Conservation (phyloP, 2,329 filamentous ascomycete species). For the Cylindrodendrum hubeiense region DNA sequence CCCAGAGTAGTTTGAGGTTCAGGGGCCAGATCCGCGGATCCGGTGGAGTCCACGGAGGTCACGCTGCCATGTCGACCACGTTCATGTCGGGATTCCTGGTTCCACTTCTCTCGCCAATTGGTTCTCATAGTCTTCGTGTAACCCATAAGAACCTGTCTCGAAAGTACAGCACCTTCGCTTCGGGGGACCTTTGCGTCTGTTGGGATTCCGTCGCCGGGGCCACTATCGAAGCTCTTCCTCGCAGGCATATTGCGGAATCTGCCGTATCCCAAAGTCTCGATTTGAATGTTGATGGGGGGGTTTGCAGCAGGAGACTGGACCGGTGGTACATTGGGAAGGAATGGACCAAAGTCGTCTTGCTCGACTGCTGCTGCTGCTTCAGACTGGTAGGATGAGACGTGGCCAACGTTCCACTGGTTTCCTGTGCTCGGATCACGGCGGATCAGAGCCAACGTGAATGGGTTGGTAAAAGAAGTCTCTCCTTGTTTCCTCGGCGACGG, state of each 20-base stretch:
- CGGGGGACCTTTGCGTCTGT: slow-evolving; percentile 23
- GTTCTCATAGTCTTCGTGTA: slow-evolving; percentile 65
- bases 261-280: slow-evolving; percentile 69
- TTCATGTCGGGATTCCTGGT: slow-evolving; percentile 44
- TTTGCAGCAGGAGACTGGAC: slow-evolving; percentile 34
- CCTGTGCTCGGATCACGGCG: slow-evolving; percentile 78
- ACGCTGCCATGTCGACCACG: slow-evolving; percentile 48
- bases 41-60: slow-evolving; percentile 47
- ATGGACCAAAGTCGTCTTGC: slow-evolving; percentile 35
- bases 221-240: slow-evolving; percentile 51
- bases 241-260: slow-evolving; percentile 66
- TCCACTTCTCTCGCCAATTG: slow-evolving; percentile 61
- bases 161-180: slow-evolving; percentile 55
- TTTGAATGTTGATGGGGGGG: slow-evolving; percentile 63
- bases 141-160: slow-evolving; percentile 69
- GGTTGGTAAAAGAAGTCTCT: slow-evolving; percentile 50
- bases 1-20: slow-evolving; percentile 48
- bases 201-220: slow-evolving; percentile 29
- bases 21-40: slow-evolving; percentile 46
- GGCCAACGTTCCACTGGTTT: slow-evolving; percentile 82
- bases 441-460: slow-evolving; percentile 74
- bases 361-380: slow-evolving; percentile 48
- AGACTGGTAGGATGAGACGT: slow-evolving; percentile 67
- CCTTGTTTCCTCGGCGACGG: slow-evolving; percentile 53
- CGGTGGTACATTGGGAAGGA: slow-evolving; percentile 40